These are phyloP conservation scores for Peterozyma toletana DNA, from an alignment of 805 yeast genomes.

Conservation along the genomic window DNA sequence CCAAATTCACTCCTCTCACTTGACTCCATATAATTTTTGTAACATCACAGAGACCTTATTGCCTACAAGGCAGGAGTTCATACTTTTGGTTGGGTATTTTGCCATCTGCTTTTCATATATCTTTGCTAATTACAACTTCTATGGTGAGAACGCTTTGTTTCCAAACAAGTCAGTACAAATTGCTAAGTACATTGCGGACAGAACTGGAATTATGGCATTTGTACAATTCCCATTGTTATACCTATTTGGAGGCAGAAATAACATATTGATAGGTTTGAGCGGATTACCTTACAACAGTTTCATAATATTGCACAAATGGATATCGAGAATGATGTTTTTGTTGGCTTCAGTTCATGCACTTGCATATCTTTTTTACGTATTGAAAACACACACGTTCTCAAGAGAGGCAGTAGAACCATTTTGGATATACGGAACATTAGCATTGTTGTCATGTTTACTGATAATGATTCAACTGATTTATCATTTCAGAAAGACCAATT, in stretches of 20 bases:
- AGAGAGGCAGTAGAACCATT: conserved; percentile 1
- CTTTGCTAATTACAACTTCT: conserved; percentile 10
- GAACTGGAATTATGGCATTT: conserved; percentile 42
- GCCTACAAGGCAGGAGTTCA: conserved; percentile 20
- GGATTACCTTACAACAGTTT: conserved; percentile 40
- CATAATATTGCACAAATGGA: conserved; percentile 37
- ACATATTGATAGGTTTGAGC: conserved; percentile 43
- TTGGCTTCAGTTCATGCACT: conserved; percentile 22
- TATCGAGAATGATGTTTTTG: conserved; percentile 22
- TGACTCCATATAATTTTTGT: conserved; percentile 15
- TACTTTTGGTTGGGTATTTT: conserved; percentile 11
- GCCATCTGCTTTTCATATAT: conserved; percentile 9
- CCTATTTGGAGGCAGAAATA: conserved; percentile 53
- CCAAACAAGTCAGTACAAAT: conserved; percentile 15
- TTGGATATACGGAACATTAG: conserved; percentile 18
- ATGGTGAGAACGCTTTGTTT: conserved; percentile 10
- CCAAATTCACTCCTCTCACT: conserved; percentile 11
- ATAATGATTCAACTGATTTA: conserved; percentile 40
- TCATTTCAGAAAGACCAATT: conserved; percentile 35
- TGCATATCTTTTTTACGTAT: conserved; percentile 22
- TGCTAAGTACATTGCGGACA: conserved; percentile 43
- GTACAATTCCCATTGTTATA: conserved; percentile 40
- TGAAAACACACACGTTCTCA: conserved; percentile 3
- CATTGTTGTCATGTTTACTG: conserved; percentile 28
- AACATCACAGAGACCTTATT: conserved; percentile 14